Evolutionary conservation across 2,329 filamentous ascomycete species (phyloP).

Genomic region (Penicillium sp.): DNA sequence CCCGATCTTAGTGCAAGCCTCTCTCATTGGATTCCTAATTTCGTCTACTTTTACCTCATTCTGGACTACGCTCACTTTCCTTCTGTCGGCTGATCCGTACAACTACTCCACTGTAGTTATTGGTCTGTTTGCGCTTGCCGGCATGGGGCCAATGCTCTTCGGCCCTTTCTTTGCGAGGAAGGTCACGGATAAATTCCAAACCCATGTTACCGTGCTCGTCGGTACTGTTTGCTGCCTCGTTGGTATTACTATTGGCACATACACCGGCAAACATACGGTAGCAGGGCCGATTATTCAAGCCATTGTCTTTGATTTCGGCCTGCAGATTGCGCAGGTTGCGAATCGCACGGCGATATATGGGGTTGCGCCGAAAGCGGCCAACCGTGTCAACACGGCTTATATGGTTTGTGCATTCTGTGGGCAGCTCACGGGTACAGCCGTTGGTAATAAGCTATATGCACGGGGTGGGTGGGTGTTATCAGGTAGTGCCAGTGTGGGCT

Average conservation of each 20-base stretch:
- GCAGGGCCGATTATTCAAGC: conserved; percentile 71
- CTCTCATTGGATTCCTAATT: conserved; percentile 61
- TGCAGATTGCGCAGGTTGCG: conserved; percentile 70
- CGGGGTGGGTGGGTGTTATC: conserved; percentile 54
- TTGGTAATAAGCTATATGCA: conserved; percentile 56
- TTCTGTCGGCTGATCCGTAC: conserved; percentile 68
- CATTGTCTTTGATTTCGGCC: conserved; percentile 65
- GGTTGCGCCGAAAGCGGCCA: conserved; percentile 67
- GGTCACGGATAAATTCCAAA: conserved; percentile 67
- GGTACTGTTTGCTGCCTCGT: conserved; percentile 57
- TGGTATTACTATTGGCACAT: conserved; percentile 66
- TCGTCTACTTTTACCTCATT: conserved; percentile 61
- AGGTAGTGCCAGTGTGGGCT: conserved; percentile 55
- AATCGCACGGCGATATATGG: conserved; percentile 67
- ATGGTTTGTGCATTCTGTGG: conserved; percentile 74
- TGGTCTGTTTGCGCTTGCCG: conserved; percentile 74
- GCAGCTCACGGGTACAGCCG: conserved; percentile 66
- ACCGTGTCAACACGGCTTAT: conserved; percentile 75
- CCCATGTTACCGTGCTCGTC: conserved; percentile 63
- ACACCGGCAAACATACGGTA: conserved; percentile 61
- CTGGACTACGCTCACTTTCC: conserved; percentile 76
- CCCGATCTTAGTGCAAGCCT: conserved; percentile 66
- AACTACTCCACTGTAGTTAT: conserved; percentile 64
- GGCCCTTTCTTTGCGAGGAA: conserved; percentile 66
- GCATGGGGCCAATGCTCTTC: conserved; percentile 63